These are phyloP conservation scores for Chlorella sp. DNA, from an alignment of 139 green algal genomes.

Conservation along the genomic window DNA sequence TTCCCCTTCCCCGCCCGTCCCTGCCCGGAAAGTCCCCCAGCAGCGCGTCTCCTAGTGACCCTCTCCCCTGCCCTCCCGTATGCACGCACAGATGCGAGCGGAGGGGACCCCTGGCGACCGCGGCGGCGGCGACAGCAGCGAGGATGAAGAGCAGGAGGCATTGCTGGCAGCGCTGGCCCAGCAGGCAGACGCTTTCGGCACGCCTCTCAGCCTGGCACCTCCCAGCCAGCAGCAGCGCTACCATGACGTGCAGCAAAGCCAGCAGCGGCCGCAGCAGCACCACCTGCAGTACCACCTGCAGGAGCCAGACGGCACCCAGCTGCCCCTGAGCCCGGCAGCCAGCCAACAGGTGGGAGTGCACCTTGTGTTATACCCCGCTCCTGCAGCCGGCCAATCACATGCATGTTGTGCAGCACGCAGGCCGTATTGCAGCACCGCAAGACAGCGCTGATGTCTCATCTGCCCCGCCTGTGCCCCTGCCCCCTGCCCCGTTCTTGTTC, in stretches of 20 bases:
- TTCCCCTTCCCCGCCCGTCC: not conserved
- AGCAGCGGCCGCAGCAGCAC: not conserved
- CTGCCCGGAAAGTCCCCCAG: too few species aligned
- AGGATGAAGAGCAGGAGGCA: conserved; percentile 35
- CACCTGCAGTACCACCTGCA: not conserved
- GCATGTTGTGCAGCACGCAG: not conserved
- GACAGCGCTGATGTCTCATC: not conserved
- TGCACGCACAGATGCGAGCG: not conserved
- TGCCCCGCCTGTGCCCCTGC: not conserved
- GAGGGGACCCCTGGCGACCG: conserved; percentile 11
- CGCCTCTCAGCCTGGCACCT: not conserved
- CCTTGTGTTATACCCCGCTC: too few species aligned
- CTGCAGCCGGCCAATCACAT: not conserved
- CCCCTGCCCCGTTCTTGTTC: not conserved
- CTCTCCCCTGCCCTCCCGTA: not conserved
- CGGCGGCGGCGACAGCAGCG: conserved; percentile 18
- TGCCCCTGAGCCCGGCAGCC: not conserved
- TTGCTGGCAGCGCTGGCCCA: conserved; percentile 54
- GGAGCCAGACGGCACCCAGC: not conserved
- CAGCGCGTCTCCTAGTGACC: not conserved
- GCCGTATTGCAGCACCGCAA: not conserved
- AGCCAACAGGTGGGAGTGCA: not conserved
- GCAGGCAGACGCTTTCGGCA: conserved; percentile 32
- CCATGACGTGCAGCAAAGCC: not conserved
- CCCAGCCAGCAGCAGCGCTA: conserved; percentile 27